Evolutionary conservation across 345 rosid species (phyloP).

Genomic region (Pugionium dolabratum): DNA sequence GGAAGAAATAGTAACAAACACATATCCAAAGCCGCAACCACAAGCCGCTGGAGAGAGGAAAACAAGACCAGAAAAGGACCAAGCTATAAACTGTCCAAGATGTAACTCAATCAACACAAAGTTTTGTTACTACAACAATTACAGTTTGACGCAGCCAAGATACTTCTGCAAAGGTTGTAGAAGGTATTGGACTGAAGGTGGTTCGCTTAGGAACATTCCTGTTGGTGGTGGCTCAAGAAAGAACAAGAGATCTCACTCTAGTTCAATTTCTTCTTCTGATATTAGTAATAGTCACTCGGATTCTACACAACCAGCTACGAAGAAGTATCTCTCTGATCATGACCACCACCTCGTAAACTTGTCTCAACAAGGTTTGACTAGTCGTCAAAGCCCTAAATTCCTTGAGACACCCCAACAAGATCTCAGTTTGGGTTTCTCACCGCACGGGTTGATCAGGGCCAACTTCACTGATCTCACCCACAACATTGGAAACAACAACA

Average conservation of each 20-base stretch:
- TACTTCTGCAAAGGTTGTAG: slow-evolving; percentile 95
- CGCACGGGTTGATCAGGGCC: slow-evolving; percentile 51
- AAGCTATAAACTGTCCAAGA: slow-evolving; percentile 90
- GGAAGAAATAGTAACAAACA: slow-evolving; percentile 74
- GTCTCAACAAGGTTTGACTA: slow-evolving; percentile 29
- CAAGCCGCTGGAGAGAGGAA: slow-evolving; percentile 49
- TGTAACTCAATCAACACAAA: slow-evolving; percentile 95
- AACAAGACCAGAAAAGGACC: slow-evolving; percentile 74
- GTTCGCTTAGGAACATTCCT: slow-evolving; percentile 91
- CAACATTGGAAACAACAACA: slow-evolving; percentile 42
- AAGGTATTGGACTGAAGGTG: slow-evolving; percentile 99
- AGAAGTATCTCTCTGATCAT: slow-evolving; percentile 60
- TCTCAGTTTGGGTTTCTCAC: slow-evolving; percentile 71
- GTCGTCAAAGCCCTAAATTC: no score
- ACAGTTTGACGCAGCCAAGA: slow-evolving; percentile 96
- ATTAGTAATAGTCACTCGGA: slow-evolving; percentile 31
- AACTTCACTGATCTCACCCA: slow-evolving; percentile 66
- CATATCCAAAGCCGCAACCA: slow-evolving; percentile 49
- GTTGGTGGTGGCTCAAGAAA: slow-evolving; percentile 98
- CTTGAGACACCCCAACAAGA: slow-evolving; percentile 47
- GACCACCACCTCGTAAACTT: slow-evolving; percentile 34
- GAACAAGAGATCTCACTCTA: slow-evolving; percentile 75
- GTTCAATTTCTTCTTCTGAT: slow-evolving; percentile 21
- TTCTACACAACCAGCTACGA: slow-evolving; percentile 45
- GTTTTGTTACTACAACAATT: slow-evolving; percentile 98